Evolutionary conservation across 345 rosid genomes (phyloP), one percentile per base, ranked within the genome.

Genomic region (Bruguiera gymnorhiza): DNA sequence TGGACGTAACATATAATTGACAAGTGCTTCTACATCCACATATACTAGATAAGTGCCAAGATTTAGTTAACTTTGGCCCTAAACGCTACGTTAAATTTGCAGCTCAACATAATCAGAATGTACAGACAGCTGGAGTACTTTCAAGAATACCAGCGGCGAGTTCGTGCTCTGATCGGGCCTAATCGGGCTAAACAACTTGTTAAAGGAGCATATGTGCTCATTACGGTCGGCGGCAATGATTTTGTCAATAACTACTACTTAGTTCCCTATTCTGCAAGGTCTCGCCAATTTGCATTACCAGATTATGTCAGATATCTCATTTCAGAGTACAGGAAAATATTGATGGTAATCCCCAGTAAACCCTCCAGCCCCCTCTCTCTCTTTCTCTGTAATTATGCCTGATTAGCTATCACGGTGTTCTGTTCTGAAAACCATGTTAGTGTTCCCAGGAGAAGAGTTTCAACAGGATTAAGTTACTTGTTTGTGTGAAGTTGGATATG

Each of bases 91-190:
- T 59, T 27, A 70, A 46, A 30, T 1, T 75, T 75, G 67, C 79
- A 92, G 95, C 65, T 87, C 48, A 90, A 85, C 80, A 75, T 92
- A 56, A 82, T 92, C 18, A 79, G 89, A 68, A 88, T 92, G 81
- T 81, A 72, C 48, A 74, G 76, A 52, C 97, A 92, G 67, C 57
- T 86, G 26, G 74, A 92, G 68, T 75, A 80, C 69, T 92, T 92
- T 50, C 67, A 83, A 55, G 79, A 87, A 62, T 88, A 92, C 61
- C 88, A 87, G 80, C 70, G 27, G 61, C 80, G 88, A 65, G 80
- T 87, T 57, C 66, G 75, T 37, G 81, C 80, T 32, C 69, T 79
- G 3, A 71, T 87, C 6, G 98, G 98, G 73, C 26, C 63, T 6
- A 69, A 39, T 9, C 75, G 75, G 58, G 63, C 95, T 55, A 75